Evolutionary conservation across 2,329 filamentous ascomycete species (phyloP), one percentile per base, ranked within the genome.

Genomic region (Colletotrichum echinochloae): DNA sequence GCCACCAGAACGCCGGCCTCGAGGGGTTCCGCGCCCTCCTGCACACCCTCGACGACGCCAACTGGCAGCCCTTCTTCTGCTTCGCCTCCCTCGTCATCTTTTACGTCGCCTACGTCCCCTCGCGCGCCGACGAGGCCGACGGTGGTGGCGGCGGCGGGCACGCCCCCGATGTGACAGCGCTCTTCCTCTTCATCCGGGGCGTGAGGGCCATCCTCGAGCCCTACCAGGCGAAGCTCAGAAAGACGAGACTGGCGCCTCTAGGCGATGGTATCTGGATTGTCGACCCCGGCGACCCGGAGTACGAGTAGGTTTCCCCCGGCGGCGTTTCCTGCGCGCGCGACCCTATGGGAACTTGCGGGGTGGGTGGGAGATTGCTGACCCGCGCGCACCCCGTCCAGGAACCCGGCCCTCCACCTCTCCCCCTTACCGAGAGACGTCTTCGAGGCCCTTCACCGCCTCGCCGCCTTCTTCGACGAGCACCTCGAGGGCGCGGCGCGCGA

Each of bases 61-160:
- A 73, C 48, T 77, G 75, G 73, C 65, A 72, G 48, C 78, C 81
- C n/a, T 76, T 81, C 46, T 81, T 83, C 46, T 81, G 78, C 74
- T 83, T 85, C 60, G 81, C 83, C 65, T 82, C 82, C 18, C 79
- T 79, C 5, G 79, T 78, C 60, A 77, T 82, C 3, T 18, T 78
- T 8, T 74, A 74, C n/a, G 77, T 77, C 1, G 37, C 56, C 8
- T 62, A 33, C 6, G 7, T 67, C 1, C 71, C 68, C 0, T 26
- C 52, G 33, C 62, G 28, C 9, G 6, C 18, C 30, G 26, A 16
- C 2, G 55, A 4, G 1, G 23, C 35, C 20, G n/a, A 41, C 35
- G 35, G 35, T 9, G 37, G 63, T 7, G 26, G 26, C 44, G 5
- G n/a, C 44, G 5, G n/a, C 0, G 44, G 52, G 14, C 1, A n/a